phyloP scores from a whole-genome alignment of 306 rosid species.

The Quercus aquifolioides region DNA sequence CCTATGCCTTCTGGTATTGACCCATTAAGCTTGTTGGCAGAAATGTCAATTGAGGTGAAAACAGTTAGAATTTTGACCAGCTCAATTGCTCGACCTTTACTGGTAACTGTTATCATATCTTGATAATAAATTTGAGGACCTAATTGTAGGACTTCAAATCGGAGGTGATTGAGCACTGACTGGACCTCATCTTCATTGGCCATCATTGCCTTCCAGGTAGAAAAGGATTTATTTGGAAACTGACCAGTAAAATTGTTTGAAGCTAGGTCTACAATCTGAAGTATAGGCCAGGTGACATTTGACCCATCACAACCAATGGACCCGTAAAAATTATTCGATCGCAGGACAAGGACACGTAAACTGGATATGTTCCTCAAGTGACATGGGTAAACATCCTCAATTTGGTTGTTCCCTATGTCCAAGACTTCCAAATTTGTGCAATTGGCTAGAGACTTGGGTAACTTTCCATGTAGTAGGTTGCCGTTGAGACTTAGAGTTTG shows the following conservation, averaged over 20 bases:
- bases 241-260: background rate
- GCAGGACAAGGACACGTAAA: slow-evolving; percentile 35
- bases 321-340: slow-evolving; percentile 23
- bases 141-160: background rate
- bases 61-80: slow-evolving; percentile 23
- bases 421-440: slow-evolving; percentile 31
- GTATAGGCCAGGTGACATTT: slow-evolving; percentile 16
- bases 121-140: slow-evolving; percentile 5
- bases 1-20: slow-evolving; percentile 21
- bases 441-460: slow-evolving; percentile 25
- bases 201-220: slow-evolving; percentile 17
- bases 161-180: slow-evolving; percentile 18
- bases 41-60: slow-evolving; percentile 35
- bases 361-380: slow-evolving; percentile 11
- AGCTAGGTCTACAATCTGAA: slow-evolving; percentile 42
- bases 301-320: background rate
- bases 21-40: slow-evolving; percentile 24
- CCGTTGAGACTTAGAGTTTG: slow-evolving; percentile 23
- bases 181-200: background rate
- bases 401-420: slow-evolving; percentile 33
- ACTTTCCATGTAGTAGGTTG: slow-evolving; percentile 12
- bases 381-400: slow-evolving; percentile 5
- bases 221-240: background rate
- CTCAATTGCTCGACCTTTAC: slow-evolving; percentile 25
- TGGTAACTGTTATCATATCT: slow-evolving; percentile 29